Evolutionary conservation across 768 basidiomycete species (phyloP).

Genomic region (Suillus subaureus): DNA sequence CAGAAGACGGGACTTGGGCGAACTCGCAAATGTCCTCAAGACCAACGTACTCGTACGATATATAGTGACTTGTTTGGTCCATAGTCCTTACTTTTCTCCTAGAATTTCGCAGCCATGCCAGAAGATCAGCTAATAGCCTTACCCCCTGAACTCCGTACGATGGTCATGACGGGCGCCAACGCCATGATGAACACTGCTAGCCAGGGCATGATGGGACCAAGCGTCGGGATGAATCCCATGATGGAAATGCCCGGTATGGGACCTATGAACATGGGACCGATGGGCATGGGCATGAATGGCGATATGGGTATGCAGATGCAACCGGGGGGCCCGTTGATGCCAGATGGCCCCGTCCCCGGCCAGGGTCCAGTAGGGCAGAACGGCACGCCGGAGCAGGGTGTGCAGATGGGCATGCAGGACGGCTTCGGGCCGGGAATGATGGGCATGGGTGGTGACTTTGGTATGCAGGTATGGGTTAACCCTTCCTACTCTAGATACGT

Average conservation of each 20-base stretch:
- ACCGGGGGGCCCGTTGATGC: constrained; percentile 56
- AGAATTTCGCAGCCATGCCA: constrained; percentile 83
- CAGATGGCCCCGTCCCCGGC: constrained; percentile 42
- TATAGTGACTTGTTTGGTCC: not conserved
- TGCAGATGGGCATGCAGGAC: constrained; percentile 45
- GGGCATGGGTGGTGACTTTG: constrained; percentile 69
- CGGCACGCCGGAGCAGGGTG: constrained; percentile 40
- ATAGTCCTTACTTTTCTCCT: constrained; percentile 14
- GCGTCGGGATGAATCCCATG: constrained; percentile 63
- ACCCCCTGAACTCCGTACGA: constrained; percentile 80
- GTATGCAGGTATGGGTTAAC: constrained; percentile 65
- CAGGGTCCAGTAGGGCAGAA: constrained; percentile 38
- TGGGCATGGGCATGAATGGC: constrained; percentile 63
- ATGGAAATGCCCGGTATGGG: constrained; percentile 79
- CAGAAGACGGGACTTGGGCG: constrained; percentile 78
- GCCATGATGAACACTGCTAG: constrained; percentile 70
- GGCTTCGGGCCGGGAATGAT: constrained; percentile 58
- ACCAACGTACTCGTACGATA: constrained; percentile 76
- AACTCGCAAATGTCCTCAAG: constrained; percentile 78
- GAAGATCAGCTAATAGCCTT: constrained; percentile 80
- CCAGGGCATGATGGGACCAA: constrained; percentile 50
- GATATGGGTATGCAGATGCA: constrained; percentile 63
- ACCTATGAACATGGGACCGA: constrained; percentile 48
- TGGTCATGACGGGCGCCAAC: constrained; percentile 84
- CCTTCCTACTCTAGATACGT: constrained; percentile 33